Evolutionary conservation across 371 early-diverging fungal genomes (phyloP).

Genomic region (Syncephalis plumigaleata): DNA sequence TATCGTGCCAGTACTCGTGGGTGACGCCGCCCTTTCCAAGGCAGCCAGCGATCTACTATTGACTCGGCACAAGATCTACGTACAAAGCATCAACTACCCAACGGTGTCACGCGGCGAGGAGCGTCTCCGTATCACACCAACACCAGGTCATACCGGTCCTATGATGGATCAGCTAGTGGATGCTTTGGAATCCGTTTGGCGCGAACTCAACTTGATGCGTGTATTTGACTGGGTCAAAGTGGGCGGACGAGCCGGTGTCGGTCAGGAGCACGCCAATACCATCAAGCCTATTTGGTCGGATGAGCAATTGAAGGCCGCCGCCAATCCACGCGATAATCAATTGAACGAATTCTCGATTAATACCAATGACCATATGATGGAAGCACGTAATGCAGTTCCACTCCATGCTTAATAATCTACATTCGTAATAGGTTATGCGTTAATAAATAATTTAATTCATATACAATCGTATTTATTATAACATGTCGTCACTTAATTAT

Average conservation of each 20-base stretch:
- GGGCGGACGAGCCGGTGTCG: slow-evolving; percentile 86
- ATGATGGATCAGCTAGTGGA: slow-evolving; percentile 72
- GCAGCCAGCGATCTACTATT: slow-evolving; percentile 83
- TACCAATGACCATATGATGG: no score
- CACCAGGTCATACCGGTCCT: slow-evolving; percentile 73
- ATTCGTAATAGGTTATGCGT: no score
- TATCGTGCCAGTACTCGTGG: slow-evolving; percentile 93
- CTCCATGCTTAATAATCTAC: no score
- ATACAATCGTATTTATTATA: no score
- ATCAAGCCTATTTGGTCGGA: slow-evolving; percentile 44
- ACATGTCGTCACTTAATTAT: no score
- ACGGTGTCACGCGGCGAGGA: slow-evolving; percentile 93
- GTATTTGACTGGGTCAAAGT: slow-evolving; percentile 66
- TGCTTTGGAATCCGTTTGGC: slow-evolving; percentile 79
- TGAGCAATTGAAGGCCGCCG: slow-evolving; percentile 18
- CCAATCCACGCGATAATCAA: neutral
- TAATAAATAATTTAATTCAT: no score
- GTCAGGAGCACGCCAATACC: slow-evolving; percentile 16
- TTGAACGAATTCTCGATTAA: no score
- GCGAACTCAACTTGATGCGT: slow-evolving; percentile 61
- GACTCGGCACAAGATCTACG: slow-evolving; percentile 79
- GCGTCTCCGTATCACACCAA: slow-evolving; percentile 93
- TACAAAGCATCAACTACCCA: slow-evolving; percentile 95
- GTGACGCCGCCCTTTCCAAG: slow-evolving; percentile 88
- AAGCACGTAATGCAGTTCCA: no score